These are phyloP conservation scores for Picea sitchensis DNA, from an alignment of 75 land plant species.

Conservation along the genomic window DNA sequence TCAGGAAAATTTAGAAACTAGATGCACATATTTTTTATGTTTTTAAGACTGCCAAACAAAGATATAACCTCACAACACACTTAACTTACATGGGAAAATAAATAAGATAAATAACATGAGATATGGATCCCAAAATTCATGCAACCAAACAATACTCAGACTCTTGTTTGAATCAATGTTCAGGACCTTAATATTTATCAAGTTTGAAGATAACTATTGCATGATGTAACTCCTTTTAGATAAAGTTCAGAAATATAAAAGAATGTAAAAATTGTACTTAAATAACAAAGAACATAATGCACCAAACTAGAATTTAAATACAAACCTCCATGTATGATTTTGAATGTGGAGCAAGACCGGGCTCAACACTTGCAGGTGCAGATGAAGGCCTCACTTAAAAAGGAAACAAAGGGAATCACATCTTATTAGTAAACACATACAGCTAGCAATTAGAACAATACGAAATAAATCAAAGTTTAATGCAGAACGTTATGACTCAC, in stretches of 20 bases:
- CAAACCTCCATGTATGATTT: slow-evolving; percentile 7
- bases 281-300: neutral
- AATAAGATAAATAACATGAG: neutral
- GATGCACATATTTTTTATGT: too few species aligned
- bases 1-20: too few species aligned
- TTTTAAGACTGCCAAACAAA: too few species aligned
- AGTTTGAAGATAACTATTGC: neutral
- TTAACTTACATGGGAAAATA: too few species aligned
- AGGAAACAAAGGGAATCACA: neutral
- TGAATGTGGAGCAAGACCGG: slow-evolving; percentile 3
- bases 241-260: neutral
- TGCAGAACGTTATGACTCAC: neutral
- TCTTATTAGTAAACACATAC: neutral
- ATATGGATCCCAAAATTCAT: neutral
- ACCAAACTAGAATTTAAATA: neutral
- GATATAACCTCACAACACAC: too few species aligned
- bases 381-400: neutral
- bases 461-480: neutral
- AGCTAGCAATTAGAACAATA: neutral
- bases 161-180: neutral
- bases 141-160: neutral
- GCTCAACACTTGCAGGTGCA: slow-evolving; percentile 9
- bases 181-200: neutral
- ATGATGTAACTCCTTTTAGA: neutral
- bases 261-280: neutral